phyloP scores from a whole-genome alignment of 192 early-diverging fungal genomes.

The Tieghemiomyces parasiticus region DNA sequence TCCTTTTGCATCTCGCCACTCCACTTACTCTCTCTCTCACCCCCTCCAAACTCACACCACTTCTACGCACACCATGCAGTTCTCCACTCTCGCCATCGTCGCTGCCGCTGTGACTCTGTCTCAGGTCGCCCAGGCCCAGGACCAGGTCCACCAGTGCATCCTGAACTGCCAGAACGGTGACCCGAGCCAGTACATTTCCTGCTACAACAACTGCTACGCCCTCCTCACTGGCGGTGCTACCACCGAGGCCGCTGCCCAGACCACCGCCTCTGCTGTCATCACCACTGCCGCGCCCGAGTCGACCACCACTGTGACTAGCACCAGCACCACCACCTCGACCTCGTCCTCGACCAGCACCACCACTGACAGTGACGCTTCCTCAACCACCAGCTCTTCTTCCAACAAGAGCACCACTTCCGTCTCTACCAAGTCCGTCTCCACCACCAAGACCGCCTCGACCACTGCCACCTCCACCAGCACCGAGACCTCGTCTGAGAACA shows the following conservation, averaged over 20 bases:
- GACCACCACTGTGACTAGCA: not conserved
- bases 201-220: not conserved
- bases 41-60: not conserved
- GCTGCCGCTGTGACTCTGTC: not conserved
- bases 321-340: not conserved
- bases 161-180: not conserved
- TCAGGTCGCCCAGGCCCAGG: not conserved
- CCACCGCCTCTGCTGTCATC: not conserved
- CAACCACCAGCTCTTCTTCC: too few species aligned
- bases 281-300: not conserved
- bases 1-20: not conserved
- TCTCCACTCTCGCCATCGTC: conserved; percentile 5
- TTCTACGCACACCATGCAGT: conserved; percentile 9
- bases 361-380: too few species aligned
- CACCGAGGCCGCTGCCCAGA: not conserved
- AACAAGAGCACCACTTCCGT: too few species aligned
- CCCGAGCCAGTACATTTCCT: not conserved
- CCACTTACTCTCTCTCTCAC: not conserved
- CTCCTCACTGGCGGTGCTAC: not conserved
- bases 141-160: not conserved
- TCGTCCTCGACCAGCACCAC: not conserved
- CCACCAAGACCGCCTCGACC: not conserved
- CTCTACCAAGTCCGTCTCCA: too few species aligned
- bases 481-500: not conserved
- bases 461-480: not conserved